Percentiles rank a stretch among this genome's conserved stretches.
These are phyloP conservation scores for Phyllosticta ampelicida DNA, from an alignment of 2,329 filamentous ascomycete species.

Conservation along the genomic window DNA sequence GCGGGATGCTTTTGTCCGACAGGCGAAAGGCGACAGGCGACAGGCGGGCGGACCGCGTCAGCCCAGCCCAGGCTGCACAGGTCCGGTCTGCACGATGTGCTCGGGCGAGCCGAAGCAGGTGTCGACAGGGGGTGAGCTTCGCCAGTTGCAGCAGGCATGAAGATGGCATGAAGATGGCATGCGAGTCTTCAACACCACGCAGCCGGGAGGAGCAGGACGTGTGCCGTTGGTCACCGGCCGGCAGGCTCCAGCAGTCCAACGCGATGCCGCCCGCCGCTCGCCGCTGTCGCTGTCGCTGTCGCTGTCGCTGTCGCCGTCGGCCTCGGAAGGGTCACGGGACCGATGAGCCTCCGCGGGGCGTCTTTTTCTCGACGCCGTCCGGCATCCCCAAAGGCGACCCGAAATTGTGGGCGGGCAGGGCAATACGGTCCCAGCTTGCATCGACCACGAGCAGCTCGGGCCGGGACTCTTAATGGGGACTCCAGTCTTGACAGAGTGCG, in stretches of 20 bases:
- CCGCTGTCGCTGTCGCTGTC: too few species aligned
- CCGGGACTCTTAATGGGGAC: not conserved
- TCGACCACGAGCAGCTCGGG: constrained; percentile 1
- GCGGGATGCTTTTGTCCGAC: not conserved
- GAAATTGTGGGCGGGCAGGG: not conserved
- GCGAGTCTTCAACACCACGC: too few species aligned
- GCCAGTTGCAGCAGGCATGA: constrained; percentile 2
- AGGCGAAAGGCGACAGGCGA: too few species aligned
- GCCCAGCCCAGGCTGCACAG: constrained; percentile 1
- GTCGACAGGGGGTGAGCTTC: constrained; percentile 1
- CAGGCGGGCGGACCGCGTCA: constrained; percentile 2
- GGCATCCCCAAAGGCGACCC: not conserved
- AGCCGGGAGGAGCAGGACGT: too few species aligned
- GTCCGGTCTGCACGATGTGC: too few species aligned
- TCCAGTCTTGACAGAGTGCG: too few species aligned
- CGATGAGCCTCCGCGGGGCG: not conserved
- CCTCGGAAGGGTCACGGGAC: not conserved
- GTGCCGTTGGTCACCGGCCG: too few species aligned
- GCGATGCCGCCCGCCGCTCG: too few species aligned
- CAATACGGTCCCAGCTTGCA: not conserved
- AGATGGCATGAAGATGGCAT: too few species aligned
- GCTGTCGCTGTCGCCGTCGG: too few species aligned
- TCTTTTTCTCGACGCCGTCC: not conserved
- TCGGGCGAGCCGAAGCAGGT: constrained; percentile 1
- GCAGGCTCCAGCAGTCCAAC: too few species aligned